phyloP scores from a whole-genome alignment of 2,329 filamentous ascomycete genomes.

The Colletotrichum limetticola region DNA sequence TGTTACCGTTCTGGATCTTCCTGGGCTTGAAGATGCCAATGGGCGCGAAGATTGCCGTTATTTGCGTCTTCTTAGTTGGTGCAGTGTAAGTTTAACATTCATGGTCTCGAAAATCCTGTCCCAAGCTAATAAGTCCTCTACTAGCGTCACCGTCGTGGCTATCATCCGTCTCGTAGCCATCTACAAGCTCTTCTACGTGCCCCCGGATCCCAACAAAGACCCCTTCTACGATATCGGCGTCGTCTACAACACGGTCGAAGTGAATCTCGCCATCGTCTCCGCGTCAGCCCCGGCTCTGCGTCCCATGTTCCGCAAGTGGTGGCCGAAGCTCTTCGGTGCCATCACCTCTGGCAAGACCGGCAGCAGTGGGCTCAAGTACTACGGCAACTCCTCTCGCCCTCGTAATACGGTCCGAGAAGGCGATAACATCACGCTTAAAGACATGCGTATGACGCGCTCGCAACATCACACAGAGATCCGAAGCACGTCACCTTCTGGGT shows the following conservation, averaged over 20 bases:
- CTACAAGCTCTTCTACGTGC: slow-evolving; percentile 39
- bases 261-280: slow-evolving; percentile 50
- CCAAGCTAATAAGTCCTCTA: neutral
- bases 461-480: slow-evolving; percentile 46
- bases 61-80: slow-evolving; percentile 53
- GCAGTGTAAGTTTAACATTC: slow-evolving; percentile 43
- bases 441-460: slow-evolving; percentile 39
- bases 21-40: slow-evolving; percentile 50
- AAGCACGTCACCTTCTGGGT: slow-evolving; percentile 45
- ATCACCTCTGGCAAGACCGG: slow-evolving; percentile 13
- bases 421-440: slow-evolving; percentile 38
- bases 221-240: slow-evolving; percentile 46
- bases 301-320: slow-evolving; percentile 46
- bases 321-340: slow-evolving; percentile 46
- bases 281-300: slow-evolving; percentile 48
- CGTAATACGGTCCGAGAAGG: slow-evolving; percentile 13
- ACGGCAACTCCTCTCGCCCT: slow-evolving; percentile 13
- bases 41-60: slow-evolving; percentile 50
- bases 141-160: slow-evolving; percentile 46
- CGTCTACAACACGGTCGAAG: slow-evolving; percentile 44
- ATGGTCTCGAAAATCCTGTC: neutral
- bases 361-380: slow-evolving; percentile 13
- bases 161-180: slow-evolving; percentile 46
- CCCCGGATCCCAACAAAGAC: slow-evolving; percentile 36
- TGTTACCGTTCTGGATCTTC: slow-evolving; percentile 54